These are phyloP conservation scores for Leccinum olivaceopallidum DNA, from an alignment of 768 basidiomycete species.

Conservation along the genomic window DNA sequence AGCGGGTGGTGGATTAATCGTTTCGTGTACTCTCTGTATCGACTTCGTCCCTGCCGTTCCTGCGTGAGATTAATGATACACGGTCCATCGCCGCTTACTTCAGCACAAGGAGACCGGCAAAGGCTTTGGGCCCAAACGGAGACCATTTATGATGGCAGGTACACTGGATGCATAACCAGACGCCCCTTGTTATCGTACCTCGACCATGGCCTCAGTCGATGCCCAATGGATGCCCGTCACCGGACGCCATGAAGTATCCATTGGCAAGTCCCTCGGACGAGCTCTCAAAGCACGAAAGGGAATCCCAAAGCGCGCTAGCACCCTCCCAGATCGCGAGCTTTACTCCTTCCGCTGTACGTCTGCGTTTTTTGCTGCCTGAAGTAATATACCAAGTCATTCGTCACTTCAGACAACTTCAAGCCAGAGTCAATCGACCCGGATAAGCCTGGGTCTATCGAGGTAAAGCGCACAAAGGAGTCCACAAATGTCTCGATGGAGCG, in stretches of 20 bases:
- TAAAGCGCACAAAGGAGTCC: conserved; percentile 52
- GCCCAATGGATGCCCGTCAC: conserved; percentile 55
- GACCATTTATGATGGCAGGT: conserved; percentile 17
- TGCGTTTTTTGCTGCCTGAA: background rate
- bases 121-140: conserved; percentile 8
- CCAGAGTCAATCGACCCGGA: conserved; percentile 67
- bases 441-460: conserved; percentile 65
- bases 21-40: conserved; percentile 13
- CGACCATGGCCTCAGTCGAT: conserved; percentile 46
- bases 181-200: conserved; percentile 24
- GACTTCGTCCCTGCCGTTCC: background rate
- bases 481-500: conserved; percentile 63
- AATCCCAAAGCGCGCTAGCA: conserved; percentile 39
- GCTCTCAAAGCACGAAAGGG: conserved; percentile 71
- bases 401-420: conserved; percentile 66
- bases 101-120: conserved; percentile 21
- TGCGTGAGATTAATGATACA: background rate
- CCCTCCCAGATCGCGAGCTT: conserved; percentile 65
- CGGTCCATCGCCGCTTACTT: conserved; percentile 25
- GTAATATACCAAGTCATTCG: conserved; percentile 1
- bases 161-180: conserved; percentile 10
- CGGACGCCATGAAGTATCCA: conserved; percentile 59
- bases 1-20: background rate
- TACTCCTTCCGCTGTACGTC: conserved; percentile 76
- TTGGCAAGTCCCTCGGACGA: conserved; percentile 63